phyloP scores from a whole-genome alignment of 345 rosid genomes.

The Crucihimalaya himalaica region DNA sequence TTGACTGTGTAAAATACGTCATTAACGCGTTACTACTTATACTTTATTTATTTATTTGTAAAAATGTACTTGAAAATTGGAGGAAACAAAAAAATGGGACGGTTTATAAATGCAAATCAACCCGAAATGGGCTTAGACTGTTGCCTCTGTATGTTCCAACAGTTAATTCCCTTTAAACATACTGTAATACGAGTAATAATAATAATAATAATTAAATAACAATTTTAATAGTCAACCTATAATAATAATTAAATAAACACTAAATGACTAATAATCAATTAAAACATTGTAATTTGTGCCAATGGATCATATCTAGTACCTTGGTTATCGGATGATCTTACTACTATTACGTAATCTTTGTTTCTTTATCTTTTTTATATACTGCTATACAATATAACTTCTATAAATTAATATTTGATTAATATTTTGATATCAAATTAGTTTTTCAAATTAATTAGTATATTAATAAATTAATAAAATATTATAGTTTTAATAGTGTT shows the following conservation, averaged over 20 bases:
- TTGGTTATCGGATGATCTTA: conserved; percentile 29
- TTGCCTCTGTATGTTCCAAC: not conserved
- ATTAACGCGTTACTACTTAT: not conserved
- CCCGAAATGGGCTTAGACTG: not conserved
- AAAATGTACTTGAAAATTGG: not conserved
- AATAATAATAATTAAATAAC: no score
- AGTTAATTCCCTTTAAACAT: not conserved
- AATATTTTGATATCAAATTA: no score
- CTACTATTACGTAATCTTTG: conserved; percentile 35
- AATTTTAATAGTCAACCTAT: conserved; percentile 12
- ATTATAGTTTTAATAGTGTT: no score
- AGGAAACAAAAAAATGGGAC: not conserved
- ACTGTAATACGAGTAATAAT: no score
- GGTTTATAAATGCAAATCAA: not conserved
- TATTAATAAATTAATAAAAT: no score
- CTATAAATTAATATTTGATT: no score
- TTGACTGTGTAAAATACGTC: conserved; percentile 7
- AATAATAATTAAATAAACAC: conserved; percentile 28
- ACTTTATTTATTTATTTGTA: no score
- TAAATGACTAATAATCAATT: not conserved
- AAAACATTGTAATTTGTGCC: conserved; percentile 37
- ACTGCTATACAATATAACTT: no score
- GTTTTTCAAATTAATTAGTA: no score
- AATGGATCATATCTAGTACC: conserved; percentile 27
- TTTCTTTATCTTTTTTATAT: not conserved